Percentiles rank a stretch among this genome's conserved stretches.
Conservation (phyloP, 768 basidiomycete species). For the Amanita molliuscula region DNA sequence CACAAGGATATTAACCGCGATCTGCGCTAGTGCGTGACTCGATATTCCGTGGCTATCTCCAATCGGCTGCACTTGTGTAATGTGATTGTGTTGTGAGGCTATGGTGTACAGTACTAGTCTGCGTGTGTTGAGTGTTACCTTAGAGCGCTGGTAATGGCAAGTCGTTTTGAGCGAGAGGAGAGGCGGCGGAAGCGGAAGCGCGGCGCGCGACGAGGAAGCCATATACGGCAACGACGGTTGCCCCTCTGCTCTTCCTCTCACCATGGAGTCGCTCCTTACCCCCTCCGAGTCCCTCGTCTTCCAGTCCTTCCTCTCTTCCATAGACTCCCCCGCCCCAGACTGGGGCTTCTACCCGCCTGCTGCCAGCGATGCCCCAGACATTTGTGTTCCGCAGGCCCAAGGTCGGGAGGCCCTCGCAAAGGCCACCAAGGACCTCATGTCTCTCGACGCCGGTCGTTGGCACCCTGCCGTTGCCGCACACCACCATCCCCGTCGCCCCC, state of each 20-base stretch:
- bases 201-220: neutral
- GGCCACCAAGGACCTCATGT: conserved; percentile 79
- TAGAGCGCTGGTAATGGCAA: neutral
- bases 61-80: conserved; percentile 59
- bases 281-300: conserved; percentile 58
- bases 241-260: neutral
- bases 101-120: neutral
- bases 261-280: conserved; percentile 52
- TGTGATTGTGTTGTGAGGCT: neutral
- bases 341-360: conserved; percentile 33
- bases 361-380: conserved; percentile 34
- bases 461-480: neutral
- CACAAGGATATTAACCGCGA: neutral
- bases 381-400: conserved; percentile 21
- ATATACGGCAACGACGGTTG: neutral
- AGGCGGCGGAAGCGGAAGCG: neutral
- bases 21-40: conserved; percentile 50
- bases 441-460: conserved; percentile 44
- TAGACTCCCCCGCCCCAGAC: conserved; percentile 37
- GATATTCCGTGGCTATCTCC: conserved; percentile 65
- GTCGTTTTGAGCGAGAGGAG: neutral
- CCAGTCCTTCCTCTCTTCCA: conserved; percentile 54
- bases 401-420: conserved; percentile 60
- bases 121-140: neutral
- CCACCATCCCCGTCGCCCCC: conserved; percentile 11